These are phyloP conservation scores for Coprinellus aureogranulatus DNA, from an alignment of 768 basidiomycete genomes.

Conservation along the genomic window DNA sequence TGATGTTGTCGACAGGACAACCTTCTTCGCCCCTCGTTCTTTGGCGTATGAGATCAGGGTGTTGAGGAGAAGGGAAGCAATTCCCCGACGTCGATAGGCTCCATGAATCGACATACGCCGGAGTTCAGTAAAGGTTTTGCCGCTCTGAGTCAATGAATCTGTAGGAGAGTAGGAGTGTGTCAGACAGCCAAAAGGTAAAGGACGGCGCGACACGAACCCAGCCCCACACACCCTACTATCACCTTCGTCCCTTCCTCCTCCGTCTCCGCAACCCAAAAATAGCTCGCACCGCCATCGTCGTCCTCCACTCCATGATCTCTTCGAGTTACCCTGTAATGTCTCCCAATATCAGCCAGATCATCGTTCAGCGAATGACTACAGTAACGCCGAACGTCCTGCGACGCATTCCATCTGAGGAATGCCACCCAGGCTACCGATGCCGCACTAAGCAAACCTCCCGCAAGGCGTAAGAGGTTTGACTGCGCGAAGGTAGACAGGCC, in stretches of 20 bases:
- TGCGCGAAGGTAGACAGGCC: too few species aligned
- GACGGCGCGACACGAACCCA: not conserved
- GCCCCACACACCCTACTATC: not conserved
- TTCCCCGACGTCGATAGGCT: constrained; percentile 14
- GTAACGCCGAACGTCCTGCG: not conserved
- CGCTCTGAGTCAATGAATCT: not conserved
- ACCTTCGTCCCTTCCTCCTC: not conserved
- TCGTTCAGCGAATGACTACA: not conserved
- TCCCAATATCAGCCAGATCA: constrained; percentile 5
- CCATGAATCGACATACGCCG: constrained; percentile 18
- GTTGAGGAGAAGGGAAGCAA: constrained; percentile 14
- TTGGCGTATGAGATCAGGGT: constrained; percentile 11
- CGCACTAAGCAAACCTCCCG: too few species aligned
- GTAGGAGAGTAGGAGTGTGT: not conserved
- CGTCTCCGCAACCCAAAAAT: constrained; percentile 2
- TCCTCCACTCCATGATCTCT: not conserved
- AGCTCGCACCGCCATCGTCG: not conserved
- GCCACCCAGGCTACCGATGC: too few species aligned
- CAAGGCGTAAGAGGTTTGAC: too few species aligned
- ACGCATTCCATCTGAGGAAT: too few species aligned
- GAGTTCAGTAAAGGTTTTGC: constrained; percentile 10
- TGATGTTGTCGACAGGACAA: constrained; percentile 16
- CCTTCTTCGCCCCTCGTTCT: not conserved
- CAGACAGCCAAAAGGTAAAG: too few species aligned
- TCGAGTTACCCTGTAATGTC: not conserved